Evolutionary conservation across 2,329 filamentous ascomycete species (phyloP).

Genomic region (Ophiostoma ips): DNA sequence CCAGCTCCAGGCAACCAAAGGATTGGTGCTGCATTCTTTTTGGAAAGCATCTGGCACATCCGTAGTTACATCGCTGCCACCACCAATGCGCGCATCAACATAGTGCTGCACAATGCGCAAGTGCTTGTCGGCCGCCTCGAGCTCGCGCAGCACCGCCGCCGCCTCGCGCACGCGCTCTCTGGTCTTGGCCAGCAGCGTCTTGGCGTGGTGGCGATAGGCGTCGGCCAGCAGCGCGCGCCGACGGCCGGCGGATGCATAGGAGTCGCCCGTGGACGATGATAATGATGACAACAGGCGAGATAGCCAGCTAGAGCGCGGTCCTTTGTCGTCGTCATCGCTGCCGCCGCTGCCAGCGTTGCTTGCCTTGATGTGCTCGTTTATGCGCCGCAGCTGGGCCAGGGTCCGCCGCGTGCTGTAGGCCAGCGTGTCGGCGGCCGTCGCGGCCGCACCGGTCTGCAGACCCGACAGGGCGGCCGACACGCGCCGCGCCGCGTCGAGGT

Average conservation of each 20-base stretch:
- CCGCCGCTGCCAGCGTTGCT: slow-evolving; percentile 4
- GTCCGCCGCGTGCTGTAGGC: slow-evolving; percentile 4
- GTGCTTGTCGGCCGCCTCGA: slow-evolving; percentile 55
- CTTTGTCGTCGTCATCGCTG: slow-evolving; percentile 13
- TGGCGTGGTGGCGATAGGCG: slow-evolving; percentile 62
- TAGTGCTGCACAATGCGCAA: slow-evolving; percentile 58
- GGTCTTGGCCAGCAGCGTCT: slow-evolving; percentile 57
- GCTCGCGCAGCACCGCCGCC: slow-evolving; percentile 48
- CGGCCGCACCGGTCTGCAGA: slow-evolving; percentile 6
- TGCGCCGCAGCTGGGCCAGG: slow-evolving; percentile 8
- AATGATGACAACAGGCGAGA: not conserved
- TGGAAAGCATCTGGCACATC: no score
- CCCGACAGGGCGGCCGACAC: slow-evolving; percentile 8
- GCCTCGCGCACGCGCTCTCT: slow-evolving; percentile 54
- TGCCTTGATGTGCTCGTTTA: not conserved
- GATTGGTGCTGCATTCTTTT: no score
- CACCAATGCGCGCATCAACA: slow-evolving; percentile 32
- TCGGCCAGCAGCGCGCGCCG: slow-evolving; percentile 43
- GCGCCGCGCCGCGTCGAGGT: slow-evolving; percentile 48
- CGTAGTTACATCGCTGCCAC: not conserved
- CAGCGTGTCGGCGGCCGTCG: slow-evolving; percentile 7
- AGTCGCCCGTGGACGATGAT: slow-evolving; percentile 12
- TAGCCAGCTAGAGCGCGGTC: not conserved
- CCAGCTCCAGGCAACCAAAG: no score
- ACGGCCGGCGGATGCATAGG: no score